Evolutionary conservation across 257 asterid species (phyloP), one percentile per base, ranked within the genome.

Genomic region (Plantago ovata): DNA sequence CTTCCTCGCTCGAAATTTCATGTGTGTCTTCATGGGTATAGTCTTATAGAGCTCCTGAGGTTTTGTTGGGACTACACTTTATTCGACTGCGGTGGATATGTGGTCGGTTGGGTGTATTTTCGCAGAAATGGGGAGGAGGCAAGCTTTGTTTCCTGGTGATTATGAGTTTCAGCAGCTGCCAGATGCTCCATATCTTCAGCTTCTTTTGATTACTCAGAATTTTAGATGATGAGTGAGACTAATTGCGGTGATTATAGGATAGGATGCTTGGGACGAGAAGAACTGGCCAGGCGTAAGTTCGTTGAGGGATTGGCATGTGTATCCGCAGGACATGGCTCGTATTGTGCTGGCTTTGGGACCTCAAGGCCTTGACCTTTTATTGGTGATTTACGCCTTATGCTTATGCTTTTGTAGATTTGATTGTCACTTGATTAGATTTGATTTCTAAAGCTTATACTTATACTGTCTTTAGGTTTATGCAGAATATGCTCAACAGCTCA

Each of bases 51-150:
- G 96, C 98, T 24, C 98, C 98, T 0, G 96, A 92, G 78, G 96
- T 92, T 28, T 79, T 92, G 62, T 76, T 92, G 96, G 96, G 62
- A 74, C 95, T 33, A 75, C 95, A n/a, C 93, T 83, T 69, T 88
- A 92, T 79, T 88, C 98, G 0, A 85, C 96, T 3, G 94, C 79
- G 0, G 98, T 92, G 65, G 98, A 92, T 71, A 92, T 92, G 90
- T 92, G 95, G 96, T 92, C 98, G 44, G 98, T 88, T 55, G 98
- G 96, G 21, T 92, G 98, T 69, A 92, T 92, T 56, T 92, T 88
- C 57, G 98, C 96, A 42, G 98, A 91, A 80, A 87, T 91, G 98
- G 95, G 43, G 16, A 75, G 96, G 65, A 79, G 94, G 61, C 98
- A 91, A 69, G 90, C 98, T 11, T 68, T 91, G 66, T 91, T 91